These are phyloP conservation scores for Thymus quinquecostatus DNA, from an alignment of 257 asterid species.

Conservation along the genomic window DNA sequence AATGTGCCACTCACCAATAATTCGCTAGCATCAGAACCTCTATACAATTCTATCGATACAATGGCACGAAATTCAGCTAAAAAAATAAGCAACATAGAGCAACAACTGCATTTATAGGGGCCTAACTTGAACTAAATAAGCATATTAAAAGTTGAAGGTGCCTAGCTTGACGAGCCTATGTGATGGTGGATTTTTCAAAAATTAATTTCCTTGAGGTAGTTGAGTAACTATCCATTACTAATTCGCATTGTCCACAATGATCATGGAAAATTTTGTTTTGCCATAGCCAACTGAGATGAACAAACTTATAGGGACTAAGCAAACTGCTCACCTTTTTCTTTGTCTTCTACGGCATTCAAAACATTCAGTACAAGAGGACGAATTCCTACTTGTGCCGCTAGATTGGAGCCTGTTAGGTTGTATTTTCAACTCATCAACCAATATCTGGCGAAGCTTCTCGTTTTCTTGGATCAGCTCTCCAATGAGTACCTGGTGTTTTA, in stretches of 20 bases:
- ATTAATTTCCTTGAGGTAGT: conserved; percentile 6
- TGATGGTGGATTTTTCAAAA: background rate
- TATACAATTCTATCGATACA: background rate
- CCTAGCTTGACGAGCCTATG: conserved; percentile 5
- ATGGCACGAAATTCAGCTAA: background rate
- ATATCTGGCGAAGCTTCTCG: conserved; percentile 73
- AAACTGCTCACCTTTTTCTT: conserved; percentile 49
- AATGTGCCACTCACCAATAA: background rate
- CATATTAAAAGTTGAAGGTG: background rate
- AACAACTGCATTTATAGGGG: conserved; percentile 1
- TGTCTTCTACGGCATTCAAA: conserved; percentile 91
- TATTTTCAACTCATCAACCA: conserved; percentile 69
- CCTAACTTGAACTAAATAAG: background rate
- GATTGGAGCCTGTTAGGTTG: conserved; percentile 61
- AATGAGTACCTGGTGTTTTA: conserved; percentile 81
- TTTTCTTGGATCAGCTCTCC: conserved; percentile 82
- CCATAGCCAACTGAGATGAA: conserved; percentile 5
- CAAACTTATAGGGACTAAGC: background rate
- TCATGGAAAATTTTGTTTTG: background rate
- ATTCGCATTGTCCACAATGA: background rate
- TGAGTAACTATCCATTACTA: background rate
- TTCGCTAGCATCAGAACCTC: background rate
- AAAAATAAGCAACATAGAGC: background rate
- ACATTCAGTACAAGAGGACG: conserved; percentile 67
- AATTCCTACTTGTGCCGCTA: conserved; percentile 44